Base-by-base conservation (phyloP, 148 eudicot genomes). In the Cornus kousa region DNA sequence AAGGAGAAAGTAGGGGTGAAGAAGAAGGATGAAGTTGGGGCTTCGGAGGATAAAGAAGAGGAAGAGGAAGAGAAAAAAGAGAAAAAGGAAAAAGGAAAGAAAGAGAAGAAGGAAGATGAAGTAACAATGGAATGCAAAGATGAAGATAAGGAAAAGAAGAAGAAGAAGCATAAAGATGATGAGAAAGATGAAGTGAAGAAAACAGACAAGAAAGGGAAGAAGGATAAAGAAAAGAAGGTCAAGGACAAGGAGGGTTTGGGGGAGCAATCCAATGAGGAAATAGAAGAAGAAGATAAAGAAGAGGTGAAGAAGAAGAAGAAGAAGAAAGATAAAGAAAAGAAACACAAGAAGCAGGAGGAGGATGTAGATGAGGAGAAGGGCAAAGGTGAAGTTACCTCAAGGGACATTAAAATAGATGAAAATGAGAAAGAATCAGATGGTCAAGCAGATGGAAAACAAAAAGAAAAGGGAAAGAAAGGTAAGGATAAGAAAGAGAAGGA, bases 361-460 rank as follows among this genome's bases (percentile, higher is more conserved):
- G 82, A 77, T 73, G 71, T 9, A 9, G 75, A 64, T 23, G 74
- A 71, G 75, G 70, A 65, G 19, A 74, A 68, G 75, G 23, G 19
- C n/a, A 70, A 78, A 62, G 74, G 64, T 32, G 72, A 73, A 73
- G 74, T 68, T 64, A 46, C 48, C 23, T 75, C 80, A 6, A 81
- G 80, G 80, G 87, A 72, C 72, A 81, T 85, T 68, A 19, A 75
- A 72, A 79, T 82, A 79, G 79, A 74, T 40, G 80, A 46, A 59
- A 37, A 71, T n/a, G 78, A 2, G 46, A 62, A 77, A 23, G 64
- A 53, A 20, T 24, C 33, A 9, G 68, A 60, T 1, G 76, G 70
- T 35, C 60, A 74, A 73, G 78, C 48, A 62, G 66, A 62, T 62
- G 66, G 23, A 5, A 62, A 62, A 62, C 66, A 20, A 17, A 62